phyloP scores from a whole-genome alignment of 1,139 yeast species.

The Geotrichum aggregatum region DNA sequence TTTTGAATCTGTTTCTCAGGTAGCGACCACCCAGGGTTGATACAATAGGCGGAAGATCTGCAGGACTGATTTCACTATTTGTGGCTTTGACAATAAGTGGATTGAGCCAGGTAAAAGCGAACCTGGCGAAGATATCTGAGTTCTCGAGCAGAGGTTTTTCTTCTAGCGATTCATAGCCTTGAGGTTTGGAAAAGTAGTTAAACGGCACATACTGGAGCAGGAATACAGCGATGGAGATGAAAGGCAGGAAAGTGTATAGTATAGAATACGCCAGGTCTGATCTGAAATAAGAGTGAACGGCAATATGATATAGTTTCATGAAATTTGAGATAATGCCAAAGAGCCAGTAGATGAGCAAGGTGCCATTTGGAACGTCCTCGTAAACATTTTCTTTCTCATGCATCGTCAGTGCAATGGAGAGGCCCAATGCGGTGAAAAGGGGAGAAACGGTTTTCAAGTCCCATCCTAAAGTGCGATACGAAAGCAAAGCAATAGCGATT shows the following conservation, averaged over 20 bases:
- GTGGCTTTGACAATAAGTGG: conserved; percentile 78
- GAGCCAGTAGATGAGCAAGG: conserved; percentile 70
- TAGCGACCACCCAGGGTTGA: conserved; percentile 53
- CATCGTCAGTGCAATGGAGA: conserved; percentile 49
- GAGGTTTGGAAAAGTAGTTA: conserved; percentile 18
- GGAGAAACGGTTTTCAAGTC: conserved; percentile 47
- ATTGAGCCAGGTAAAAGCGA: conserved; percentile 85
- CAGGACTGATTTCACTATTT: conserved; percentile 58
- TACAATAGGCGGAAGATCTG: conserved; percentile 77
- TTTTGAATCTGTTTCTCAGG: conserved; percentile 45
- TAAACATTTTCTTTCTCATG: conserved; percentile 71
- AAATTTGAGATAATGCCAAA: conserved; percentile 45
- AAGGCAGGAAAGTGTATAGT: conserved; percentile 15
- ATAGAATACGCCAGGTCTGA: conserved; percentile 14
- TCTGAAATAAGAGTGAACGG: conserved; percentile 14
- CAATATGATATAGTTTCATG: conserved; percentile 44
- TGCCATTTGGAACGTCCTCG: conserved; percentile 58
- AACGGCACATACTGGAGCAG: conserved; percentile 20
- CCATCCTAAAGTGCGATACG: conserved; percentile 25
- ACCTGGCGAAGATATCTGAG: conserved; percentile 71
- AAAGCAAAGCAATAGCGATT: conserved; percentile 18
- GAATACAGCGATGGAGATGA: conserved; percentile 12
- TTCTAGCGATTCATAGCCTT: conserved; percentile 12
- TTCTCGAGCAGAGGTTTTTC: conserved; percentile 43
- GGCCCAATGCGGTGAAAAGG: conserved; percentile 40